Conservation (phyloP, 805 yeast species). For the Schizosaccharomyces osmophilus region DNA sequence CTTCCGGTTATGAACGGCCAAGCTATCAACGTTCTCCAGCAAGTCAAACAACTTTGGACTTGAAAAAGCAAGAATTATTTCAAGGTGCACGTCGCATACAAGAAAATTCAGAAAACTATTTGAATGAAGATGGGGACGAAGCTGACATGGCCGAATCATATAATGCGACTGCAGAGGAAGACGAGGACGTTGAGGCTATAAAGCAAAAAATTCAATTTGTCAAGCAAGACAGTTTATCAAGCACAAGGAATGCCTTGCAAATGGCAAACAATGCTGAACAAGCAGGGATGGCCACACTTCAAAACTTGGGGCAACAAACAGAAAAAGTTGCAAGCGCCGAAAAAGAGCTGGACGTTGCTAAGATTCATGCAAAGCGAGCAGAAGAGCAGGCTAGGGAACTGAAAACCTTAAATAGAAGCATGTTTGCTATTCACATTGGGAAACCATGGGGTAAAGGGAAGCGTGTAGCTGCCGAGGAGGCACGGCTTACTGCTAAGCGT, state of each 20-base stretch:
- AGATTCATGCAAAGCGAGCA: constrained; percentile 59
- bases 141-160: background rate
- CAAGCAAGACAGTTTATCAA: constrained; percentile 65
- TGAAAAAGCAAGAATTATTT: background rate
- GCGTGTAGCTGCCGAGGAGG: constrained; percentile 51
- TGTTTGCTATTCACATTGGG: constrained; percentile 53
- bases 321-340: constrained; percentile 66
- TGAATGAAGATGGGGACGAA: background rate
- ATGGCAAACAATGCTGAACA: constrained; percentile 50
- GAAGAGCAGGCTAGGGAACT: constrained; percentile 62
- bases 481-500: constrained; percentile 33
- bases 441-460: constrained; percentile 78
- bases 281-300: constrained; percentile 59
- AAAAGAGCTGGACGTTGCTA: constrained; percentile 47
- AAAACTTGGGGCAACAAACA: constrained; percentile 82
- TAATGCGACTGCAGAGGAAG: constrained; percentile 21
- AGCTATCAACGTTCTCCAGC: background rate
- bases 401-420: constrained; percentile 51
- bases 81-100: background rate
- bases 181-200: constrained; percentile 70
- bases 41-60: background rate
- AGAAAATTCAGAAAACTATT: background rate
- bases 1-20: background rate
- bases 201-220: constrained; percentile 61
- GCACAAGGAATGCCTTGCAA: constrained; percentile 59